Base-by-base conservation (phyloP, 1,284 basidiomycete genomes). In the Ganoderma meredithae region DNA sequence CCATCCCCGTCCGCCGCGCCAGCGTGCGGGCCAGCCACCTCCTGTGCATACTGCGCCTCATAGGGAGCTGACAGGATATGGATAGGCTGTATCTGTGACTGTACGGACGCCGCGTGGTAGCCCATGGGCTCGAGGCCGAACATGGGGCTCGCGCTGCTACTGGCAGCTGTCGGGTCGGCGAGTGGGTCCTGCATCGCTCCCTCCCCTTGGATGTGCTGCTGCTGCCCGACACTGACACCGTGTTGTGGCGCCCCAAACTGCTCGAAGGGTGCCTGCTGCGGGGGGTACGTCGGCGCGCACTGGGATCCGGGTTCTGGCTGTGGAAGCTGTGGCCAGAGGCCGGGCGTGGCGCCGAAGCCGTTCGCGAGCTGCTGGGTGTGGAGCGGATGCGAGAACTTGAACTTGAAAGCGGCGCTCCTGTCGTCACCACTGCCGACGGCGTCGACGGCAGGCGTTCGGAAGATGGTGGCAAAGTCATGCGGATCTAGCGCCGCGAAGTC, bases 101-200 rank as follows among this genome's bases (percentile, higher is more conserved):
- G 39, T 12, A 7, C 88, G 76, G 59, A 61, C 77, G 79, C 33
- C 74, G 66, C 64, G 49, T 61, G 56, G 58, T 40, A 49, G 1
- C 55, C 63, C n/a, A 64, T 43, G 10, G 63, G 55, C 43, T 59
- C 56, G n/a, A 59, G 36, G 43, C 53, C 62, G 40, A 64, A 64
- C 62, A 44, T 49, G n/a, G n/a, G n/a, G n/a, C n/a, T n/a, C n/a
- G n/a, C n/a, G 10, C 27, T 15, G 1, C 27, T 3, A 3, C 31
- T 27, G 8, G 43, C 25, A 3, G 19, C 13, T 8, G 33, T 31
- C 19, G 36, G 22, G 47, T 47, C 44, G 63, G 39, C 44, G 33
- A 33, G 13, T 0, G 33, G 27, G 31, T 17, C 40, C 22, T 40
- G 58, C 1, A n/a, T 31, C 1, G 27, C 27, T 31, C 27, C 27